phyloP scores from a whole-genome alignment of 768 basidiomycete genomes.

The Trichaptum fuscoviolaceum region DNA sequence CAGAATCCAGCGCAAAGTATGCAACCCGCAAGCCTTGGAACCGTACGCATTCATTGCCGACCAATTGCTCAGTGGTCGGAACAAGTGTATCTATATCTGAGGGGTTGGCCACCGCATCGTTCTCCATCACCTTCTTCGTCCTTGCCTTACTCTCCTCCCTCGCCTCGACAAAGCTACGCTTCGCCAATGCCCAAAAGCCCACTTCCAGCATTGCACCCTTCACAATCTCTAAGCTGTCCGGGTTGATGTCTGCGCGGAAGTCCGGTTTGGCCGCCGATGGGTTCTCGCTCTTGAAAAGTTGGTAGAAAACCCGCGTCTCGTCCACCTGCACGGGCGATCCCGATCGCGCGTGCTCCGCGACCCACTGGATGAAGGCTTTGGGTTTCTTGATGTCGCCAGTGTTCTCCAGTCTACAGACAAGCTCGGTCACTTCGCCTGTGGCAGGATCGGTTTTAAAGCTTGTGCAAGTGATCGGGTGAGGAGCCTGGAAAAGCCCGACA shows the following conservation, averaged over 20 bases:
- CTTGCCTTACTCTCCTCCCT: slow-evolving; percentile 56
- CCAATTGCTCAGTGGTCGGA: slow-evolving; percentile 71
- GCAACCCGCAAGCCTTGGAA: slow-evolving; percentile 97
- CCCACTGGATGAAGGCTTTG: slow-evolving; percentile 97
- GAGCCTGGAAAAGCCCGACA: slow-evolving; percentile 92
- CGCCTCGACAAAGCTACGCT: slow-evolving; percentile 58
- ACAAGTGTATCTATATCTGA: slow-evolving; percentile 56
- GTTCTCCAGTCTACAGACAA: slow-evolving; percentile 76
- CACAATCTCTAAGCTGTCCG: slow-evolving; percentile 74
- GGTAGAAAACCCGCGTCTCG: slow-evolving; percentile 90
- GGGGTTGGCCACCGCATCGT: slow-evolving; percentile 27
- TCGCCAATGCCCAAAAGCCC: slow-evolving; percentile 84
- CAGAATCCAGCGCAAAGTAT: slow-evolving; percentile 92
- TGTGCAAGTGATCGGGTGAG: slow-evolving; percentile 88
- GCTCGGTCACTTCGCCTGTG: slow-evolving; percentile 71
- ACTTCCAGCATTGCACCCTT: slow-evolving; percentile 81
- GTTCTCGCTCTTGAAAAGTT: slow-evolving; percentile 91
- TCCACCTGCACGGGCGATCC: slow-evolving; percentile 81
- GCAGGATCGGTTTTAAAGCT: slow-evolving; percentile 73
- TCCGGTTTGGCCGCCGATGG: slow-evolving; percentile 66
- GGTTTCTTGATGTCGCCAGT: slow-evolving; percentile 64
- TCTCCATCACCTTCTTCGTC: slow-evolving; percentile 54
- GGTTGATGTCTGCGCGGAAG: slow-evolving; percentile 78
- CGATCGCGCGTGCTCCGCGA: slow-evolving; percentile 74
- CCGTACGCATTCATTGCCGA: slow-evolving; percentile 87